Conservation (phyloP, 225 moss, liverwort and hornwort genomes). For the Physcomitrium patens region DNA sequence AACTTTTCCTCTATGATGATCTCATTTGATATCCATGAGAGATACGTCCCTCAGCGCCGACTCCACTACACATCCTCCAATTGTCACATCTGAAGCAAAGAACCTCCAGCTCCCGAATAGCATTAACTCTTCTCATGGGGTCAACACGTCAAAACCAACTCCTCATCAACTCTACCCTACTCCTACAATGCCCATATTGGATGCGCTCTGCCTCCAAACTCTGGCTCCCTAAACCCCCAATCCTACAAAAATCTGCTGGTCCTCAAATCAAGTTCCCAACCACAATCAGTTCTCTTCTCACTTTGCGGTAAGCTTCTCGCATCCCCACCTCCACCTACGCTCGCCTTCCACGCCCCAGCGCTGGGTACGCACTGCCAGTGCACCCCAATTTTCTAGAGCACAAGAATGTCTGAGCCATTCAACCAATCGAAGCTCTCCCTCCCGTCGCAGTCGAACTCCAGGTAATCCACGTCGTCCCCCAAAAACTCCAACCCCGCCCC, state of each 20-base stretch:
- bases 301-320: slow-evolving; percentile 20
- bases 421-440: slow-evolving; percentile 40
- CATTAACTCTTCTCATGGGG: background rate
- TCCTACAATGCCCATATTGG: slow-evolving; percentile 7
- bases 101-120: background rate
- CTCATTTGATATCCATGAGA: too few species aligned
- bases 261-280: background rate
- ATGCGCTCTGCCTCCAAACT: background rate
- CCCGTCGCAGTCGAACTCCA: slow-evolving; percentile 37
- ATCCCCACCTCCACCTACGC: slow-evolving; percentile 31
- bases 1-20: background rate
- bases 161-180: background rate
- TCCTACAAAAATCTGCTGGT: slow-evolving; percentile 37
- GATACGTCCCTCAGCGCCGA: too few species aligned
- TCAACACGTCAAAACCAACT: too few species aligned
- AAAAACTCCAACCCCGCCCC: slow-evolving; percentile 56
- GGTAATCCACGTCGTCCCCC: slow-evolving; percentile 48
- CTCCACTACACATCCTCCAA: too few species aligned
- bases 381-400: background rate
- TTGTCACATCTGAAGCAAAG: too few species aligned
- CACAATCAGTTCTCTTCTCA: background rate
- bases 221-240: slow-evolving; percentile 5
- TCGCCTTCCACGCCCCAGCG: background rate
- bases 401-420: slow-evolving; percentile 28
- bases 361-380: too few species aligned